phyloP scores from a whole-genome alignment of 192 early-diverging fungal species.

The Kickxella alabastrina region DNA sequence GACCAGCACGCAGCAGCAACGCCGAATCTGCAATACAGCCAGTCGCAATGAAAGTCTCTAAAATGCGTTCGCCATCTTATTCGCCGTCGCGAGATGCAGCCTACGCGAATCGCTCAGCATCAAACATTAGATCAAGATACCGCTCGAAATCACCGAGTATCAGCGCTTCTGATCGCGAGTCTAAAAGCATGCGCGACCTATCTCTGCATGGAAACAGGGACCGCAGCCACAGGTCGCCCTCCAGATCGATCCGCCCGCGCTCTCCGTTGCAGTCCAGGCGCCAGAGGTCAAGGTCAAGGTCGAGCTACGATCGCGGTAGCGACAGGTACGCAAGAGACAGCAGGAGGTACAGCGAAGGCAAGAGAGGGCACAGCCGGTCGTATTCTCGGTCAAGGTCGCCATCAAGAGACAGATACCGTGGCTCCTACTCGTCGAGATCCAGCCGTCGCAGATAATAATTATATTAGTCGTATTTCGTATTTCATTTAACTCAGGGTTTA shows the following conservation, averaged over 20 bases:
- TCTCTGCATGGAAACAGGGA: slow-evolving; percentile 4
- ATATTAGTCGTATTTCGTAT: neutral
- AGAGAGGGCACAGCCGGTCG: slow-evolving; percentile 3
- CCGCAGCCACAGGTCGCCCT: neutral
- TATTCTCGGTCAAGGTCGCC: slow-evolving; percentile 28
- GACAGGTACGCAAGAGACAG: slow-evolving; percentile 1
- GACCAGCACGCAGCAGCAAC: no score
- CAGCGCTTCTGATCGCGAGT: slow-evolving; percentile 1
- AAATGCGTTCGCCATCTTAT: slow-evolving; percentile 41
- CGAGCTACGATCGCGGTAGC: neutral
- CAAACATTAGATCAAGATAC: slow-evolving; percentile 4
- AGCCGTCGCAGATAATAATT: slow-evolving; percentile 7
- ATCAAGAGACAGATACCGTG: neutral
- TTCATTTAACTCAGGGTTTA: no score
- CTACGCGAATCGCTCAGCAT: neutral
- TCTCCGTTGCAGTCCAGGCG: neutral
- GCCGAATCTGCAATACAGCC: no score
- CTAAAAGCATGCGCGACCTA: slow-evolving; percentile 12
- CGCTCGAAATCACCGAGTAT: slow-evolving; percentile 2
- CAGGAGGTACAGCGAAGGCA: neutral
- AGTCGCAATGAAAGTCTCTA: no score
- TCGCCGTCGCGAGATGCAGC: slow-evolving; percentile 14
- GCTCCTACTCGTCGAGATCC: slow-evolving; percentile 14
- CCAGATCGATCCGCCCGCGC: no score
- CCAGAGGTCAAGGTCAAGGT: neutral